Evolutionary conservation across 805 yeast genomes (phyloP), one percentile per base, ranked within the genome.

Genomic region (Sugiyamaella valdiviana): DNA sequence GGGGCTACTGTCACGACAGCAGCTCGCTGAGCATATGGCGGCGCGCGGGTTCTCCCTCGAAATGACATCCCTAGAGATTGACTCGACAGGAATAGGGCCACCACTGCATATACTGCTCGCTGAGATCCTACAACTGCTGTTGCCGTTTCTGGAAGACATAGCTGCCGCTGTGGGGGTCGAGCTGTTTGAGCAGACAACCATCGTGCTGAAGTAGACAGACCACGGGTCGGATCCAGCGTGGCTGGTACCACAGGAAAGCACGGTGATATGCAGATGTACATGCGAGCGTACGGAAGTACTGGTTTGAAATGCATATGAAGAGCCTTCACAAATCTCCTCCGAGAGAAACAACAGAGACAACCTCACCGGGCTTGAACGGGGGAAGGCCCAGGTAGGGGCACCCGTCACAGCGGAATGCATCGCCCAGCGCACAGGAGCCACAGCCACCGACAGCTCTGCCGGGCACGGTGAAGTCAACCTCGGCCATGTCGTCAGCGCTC

Each of bases 341-440:
- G 39, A 52, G 44, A 57, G 85, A 79, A 46, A 79, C 88, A 54
- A 91, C 69, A 26, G 83, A 81, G 47, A 93, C 80, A 9, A 82
- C 82, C 69, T 93, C 95, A 45, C 99, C 99, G 1, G 98, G 99
- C 68, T 89, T 89, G 76, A 93, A 93, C 2, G 99, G 97, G 14
- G 99, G 99, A 41, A 93, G 73, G 0, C 99, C 99, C 57, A 93
- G 71, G 68, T 83, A 93, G 36, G 99, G 99, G 69, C 99, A 93
- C 2, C 98, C 97, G 57, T 90, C 95, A 66, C 99, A 93, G 62
- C 99, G 75, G 71, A 93, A 93, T 0, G 99, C 99, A 66, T 93
- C 99, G 39, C 99, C 99, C 44, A 93, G 75, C 0, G 98, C 82
- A 70, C 99, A 93, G 9, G 95, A 86, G 21, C 96, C 96, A 71